Base-by-base conservation (phyloP, 2,329 filamentous ascomycete species). In the Diaporthe ampelina region DNA sequence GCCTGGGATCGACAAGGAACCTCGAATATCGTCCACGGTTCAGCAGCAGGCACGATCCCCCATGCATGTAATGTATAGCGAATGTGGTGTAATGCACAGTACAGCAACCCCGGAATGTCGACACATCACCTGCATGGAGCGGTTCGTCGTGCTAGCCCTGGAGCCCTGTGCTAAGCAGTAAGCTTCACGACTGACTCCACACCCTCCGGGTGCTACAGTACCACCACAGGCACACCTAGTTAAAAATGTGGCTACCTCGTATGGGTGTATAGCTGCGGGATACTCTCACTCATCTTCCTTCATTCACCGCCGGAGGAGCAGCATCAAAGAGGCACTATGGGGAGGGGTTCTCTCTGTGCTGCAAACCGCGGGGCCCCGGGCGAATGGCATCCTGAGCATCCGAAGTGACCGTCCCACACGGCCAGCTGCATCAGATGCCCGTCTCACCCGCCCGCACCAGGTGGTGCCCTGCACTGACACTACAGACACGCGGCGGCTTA, bases 401-500 rank as follows among this genome's bases (percentile, higher is more conserved):
- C 56, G 69, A 71, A 61, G 35, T 19, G 56, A 61, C 57, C 45
- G 69, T 72, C 54, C 57, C 57, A 54, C 69, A 54, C 57, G 57
- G 69, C 69, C 56, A 72, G 69, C 69, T 57, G 45, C 69, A 61
- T 57, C 56, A 72, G 69, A 72, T 72, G 69, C 45, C 63, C 50
- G 69, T 72, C 69, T 72, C 57, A 72, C 69, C 69, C 58, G 24
- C 52, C 50, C 45, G 45, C 45, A 48, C 45, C 32, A 54, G n/a
- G 45, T n/a, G n/a, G 48, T 40, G 11, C 63, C 48, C 26, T 68
- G 63, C 32, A 68, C 21, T 11, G 26, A 54, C 6, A 43, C 13
- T 32, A 52, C 63, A 52, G 45, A 50, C 37, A 70, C 45, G 45
- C 45, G 9, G 29, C 37, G n/a, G 43, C 19, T 24, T 24, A 69